phyloP scores from a whole-genome alignment of 208 protist genomes.

The Phytomonas francai region DNA sequence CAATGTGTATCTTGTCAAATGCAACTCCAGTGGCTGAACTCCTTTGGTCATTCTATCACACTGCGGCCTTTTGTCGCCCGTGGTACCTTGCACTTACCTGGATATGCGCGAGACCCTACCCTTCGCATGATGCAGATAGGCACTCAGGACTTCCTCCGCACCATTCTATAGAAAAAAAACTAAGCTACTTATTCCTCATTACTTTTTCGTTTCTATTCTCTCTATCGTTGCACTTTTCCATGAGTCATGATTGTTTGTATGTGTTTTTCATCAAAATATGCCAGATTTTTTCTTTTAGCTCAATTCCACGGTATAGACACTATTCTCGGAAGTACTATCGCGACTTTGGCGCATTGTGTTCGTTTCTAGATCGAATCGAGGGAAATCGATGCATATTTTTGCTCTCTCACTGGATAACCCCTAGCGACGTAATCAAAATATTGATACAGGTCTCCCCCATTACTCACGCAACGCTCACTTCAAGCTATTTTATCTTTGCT shows the following conservation, averaged over 20 bases:
- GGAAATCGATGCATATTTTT: neutral
- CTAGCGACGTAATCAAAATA: neutral
- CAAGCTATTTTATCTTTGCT: neutral
- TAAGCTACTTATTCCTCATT: neutral
- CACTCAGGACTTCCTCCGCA: neutral
- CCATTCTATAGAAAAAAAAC: constrained; percentile 7
- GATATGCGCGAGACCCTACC: neutral
- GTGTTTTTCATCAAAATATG: constrained; percentile 1
- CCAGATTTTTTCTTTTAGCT: neutral
- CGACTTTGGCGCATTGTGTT: neutral
- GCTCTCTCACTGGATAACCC: neutral
- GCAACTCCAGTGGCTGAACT: neutral
- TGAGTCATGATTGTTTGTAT: neutral
- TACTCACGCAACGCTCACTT: neutral
- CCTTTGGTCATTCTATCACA: neutral
- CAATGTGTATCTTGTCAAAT: neutral
- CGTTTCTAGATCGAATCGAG: neutral
- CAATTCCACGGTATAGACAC: neutral
- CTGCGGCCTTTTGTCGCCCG: neutral
- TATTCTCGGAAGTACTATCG: neutral
- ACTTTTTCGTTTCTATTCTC: constrained; percentile 6
- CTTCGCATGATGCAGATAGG: neutral
- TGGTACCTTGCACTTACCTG: neutral
- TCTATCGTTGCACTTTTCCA: constrained; percentile 7
- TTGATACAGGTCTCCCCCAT: neutral